phyloP scores from a whole-genome alignment of 768 basidiomycete species.

The Lentinus brumalis region DNA sequence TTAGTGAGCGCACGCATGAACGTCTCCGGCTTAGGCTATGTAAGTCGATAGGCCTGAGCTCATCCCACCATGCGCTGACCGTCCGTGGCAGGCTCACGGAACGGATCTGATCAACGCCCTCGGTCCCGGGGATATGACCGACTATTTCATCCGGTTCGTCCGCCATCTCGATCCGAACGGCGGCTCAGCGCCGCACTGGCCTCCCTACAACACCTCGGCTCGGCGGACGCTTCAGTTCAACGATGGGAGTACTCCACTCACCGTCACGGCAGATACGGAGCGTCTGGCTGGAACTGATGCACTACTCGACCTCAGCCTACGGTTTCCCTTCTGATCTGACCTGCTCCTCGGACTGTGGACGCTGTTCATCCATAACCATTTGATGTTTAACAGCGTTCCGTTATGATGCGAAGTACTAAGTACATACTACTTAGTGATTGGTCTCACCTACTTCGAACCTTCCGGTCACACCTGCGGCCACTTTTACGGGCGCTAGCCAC shows the following conservation, averaged over 20 bases:
- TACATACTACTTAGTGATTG: too few relatives aligned
- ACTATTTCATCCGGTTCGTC: conserved; percentile 49
- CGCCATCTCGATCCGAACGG: conserved; percentile 47
- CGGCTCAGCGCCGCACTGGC: conserved; percentile 15
- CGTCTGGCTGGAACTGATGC: not conserved
- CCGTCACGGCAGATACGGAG: not conserved
- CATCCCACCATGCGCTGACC: not conserved
- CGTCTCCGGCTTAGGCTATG: conserved; percentile 1
- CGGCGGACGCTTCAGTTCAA: not conserved
- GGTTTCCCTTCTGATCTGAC: too few relatives aligned
- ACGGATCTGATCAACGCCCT: conserved; percentile 47
- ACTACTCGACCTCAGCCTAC: too few relatives aligned
- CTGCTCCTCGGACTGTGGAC: too few relatives aligned
- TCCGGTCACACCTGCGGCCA: too few relatives aligned
- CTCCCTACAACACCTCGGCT: conserved; percentile 10
- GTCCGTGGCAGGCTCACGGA: conserved; percentile 39
- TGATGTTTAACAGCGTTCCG: too few relatives aligned
- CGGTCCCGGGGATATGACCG: conserved; percentile 43
- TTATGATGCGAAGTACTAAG: too few relatives aligned
- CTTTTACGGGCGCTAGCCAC: too few relatives aligned
- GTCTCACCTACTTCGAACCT: too few relatives aligned
- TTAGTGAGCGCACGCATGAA: conserved; percentile 16
- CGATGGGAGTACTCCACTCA: not conserved
- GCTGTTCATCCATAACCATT: too few relatives aligned
- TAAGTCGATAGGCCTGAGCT: not conserved